Conservation (phyloP, 2,329 filamentous ascomycete species). For the Fusarium sacchari region DNA sequence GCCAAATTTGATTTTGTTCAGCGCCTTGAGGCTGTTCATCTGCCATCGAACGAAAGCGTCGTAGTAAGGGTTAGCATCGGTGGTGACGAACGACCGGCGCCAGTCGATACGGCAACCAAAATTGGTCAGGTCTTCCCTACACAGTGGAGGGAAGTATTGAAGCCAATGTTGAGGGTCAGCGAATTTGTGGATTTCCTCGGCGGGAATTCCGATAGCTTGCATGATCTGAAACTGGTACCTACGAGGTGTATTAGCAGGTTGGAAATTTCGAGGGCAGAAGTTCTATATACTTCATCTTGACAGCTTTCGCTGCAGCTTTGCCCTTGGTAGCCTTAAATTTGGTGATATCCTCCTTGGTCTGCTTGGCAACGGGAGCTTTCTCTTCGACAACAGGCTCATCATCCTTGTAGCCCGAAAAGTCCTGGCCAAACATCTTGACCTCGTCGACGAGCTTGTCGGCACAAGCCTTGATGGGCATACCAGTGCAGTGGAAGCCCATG, state of each 20-base stretch:
- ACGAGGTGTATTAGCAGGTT: not conserved
- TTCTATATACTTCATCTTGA: conserved; percentile 75
- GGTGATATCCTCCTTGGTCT: conserved; percentile 82
- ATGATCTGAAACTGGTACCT: conserved; percentile 93
- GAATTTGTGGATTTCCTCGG: conserved; percentile 91
- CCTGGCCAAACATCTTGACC: conserved; percentile 85
- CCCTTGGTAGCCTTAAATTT: conserved; percentile 95
- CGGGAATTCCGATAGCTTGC: conserved; percentile 87
- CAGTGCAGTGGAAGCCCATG: conserved; percentile 90
- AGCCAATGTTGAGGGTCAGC: conserved; percentile 94
- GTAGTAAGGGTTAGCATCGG: conserved; percentile 96
- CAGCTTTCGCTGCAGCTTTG: conserved; percentile 88
- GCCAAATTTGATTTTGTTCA: conserved; percentile 93
- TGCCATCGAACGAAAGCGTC: conserved; percentile 97
- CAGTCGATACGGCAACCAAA: conserved; percentile 92
- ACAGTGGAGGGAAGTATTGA: conserved; percentile 76
- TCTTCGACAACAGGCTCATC: conserved; percentile 65
- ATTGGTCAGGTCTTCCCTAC: conserved; percentile 78
- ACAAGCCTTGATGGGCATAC: conserved; percentile 97
- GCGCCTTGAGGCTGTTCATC: conserved; percentile 89
- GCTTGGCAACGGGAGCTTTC: conserved; percentile 66
- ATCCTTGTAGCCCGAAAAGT: conserved; percentile 81
- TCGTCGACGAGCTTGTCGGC: conserved; percentile 95
- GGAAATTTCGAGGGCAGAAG: not conserved
- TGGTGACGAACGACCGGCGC: conserved; percentile 92